Percentiles rank a stretch among this genome's conserved stretches.
Conservation (phyloP, 805 yeast genomes). For the Candida pseudofarinosa region DNA sequence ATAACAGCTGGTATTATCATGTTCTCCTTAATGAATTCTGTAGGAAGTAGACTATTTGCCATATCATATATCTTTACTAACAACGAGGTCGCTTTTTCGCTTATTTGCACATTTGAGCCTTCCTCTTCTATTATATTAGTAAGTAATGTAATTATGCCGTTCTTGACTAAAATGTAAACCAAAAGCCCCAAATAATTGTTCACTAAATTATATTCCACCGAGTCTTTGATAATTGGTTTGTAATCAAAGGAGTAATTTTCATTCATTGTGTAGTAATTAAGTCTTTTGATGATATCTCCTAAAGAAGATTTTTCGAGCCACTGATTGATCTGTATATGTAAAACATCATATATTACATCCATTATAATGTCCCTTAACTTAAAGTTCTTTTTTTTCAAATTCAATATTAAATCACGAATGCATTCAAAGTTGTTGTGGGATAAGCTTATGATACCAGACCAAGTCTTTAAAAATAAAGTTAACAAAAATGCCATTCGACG, state of each 20-base stretch:
- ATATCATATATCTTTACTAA: constrained; percentile 58
- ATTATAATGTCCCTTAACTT: constrained; percentile 58
- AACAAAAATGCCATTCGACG: constrained; percentile 60
- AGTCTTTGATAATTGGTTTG: constrained; percentile 5
- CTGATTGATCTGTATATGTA: constrained; percentile 56
- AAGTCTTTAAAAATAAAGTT: constrained; percentile 57
- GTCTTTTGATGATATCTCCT: constrained; percentile 16
- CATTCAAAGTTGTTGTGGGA: constrained; percentile 53
- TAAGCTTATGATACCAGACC: constrained; percentile 72
- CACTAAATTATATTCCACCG: constrained; percentile 23
- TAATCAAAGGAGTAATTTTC: constrained; percentile 10
- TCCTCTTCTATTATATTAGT: constrained; percentile 34
- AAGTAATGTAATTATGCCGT: constrained; percentile 48
- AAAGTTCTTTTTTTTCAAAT: constrained; percentile 57
- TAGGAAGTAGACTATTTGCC: constrained; percentile 53
- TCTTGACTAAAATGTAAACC: constrained; percentile 47
- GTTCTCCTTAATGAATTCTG: constrained; percentile 26
- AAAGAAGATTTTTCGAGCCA: constrained; percentile 36
- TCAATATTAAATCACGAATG: constrained; percentile 53
- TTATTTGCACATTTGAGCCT: constrained; percentile 41
- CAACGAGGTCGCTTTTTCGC: constrained; percentile 59
- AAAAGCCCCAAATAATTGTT: constrained; percentile 68
- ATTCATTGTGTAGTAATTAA: constrained; percentile 2
- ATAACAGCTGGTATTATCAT: constrained; percentile 12
- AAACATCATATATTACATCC: constrained; percentile 66